Evolutionary conservation across 371 early-diverging fungal genomes (phyloP).

Genomic region (Sporodiniella umbellata): DNA sequence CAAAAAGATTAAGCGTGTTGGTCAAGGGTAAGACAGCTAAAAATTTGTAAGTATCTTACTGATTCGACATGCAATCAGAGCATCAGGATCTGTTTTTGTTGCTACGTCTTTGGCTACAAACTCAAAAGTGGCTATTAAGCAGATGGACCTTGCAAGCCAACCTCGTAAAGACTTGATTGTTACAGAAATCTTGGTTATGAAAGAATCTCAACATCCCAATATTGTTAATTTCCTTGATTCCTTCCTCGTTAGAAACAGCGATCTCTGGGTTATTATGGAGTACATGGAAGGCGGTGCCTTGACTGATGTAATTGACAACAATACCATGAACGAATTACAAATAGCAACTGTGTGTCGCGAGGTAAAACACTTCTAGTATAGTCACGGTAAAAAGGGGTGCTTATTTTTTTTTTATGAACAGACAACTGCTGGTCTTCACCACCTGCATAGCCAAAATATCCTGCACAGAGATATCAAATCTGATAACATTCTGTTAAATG

Average conservation of each 20-base stretch:
- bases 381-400: no score
- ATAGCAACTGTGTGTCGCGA: slow-evolving; percentile 90
- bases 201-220: slow-evolving; percentile 91
- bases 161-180: slow-evolving; percentile 94
- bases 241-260: slow-evolving; percentile 77
- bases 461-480: slow-evolving; percentile 98
- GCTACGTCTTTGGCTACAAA: slow-evolving; percentile 68
- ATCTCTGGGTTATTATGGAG: slow-evolving; percentile 98
- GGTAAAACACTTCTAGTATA: no score
- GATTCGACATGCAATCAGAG: no score
- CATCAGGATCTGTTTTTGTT: slow-evolving; percentile 94
- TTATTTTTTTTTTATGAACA: slow-evolving; percentile 8
- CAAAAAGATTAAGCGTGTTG: slow-evolving; percentile 88
- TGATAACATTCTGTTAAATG: slow-evolving; percentile 88
- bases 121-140: slow-evolving; percentile 92
- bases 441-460: slow-evolving; percentile 87
- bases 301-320: slow-evolving; percentile 94
- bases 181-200: slow-evolving; percentile 96
- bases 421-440: slow-evolving; percentile 85
- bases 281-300: slow-evolving; percentile 98
- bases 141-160: slow-evolving; percentile 93
- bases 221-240: slow-evolving; percentile 94
- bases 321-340: slow-evolving; percentile 84
- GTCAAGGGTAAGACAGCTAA: slow-evolving; percentile 77
- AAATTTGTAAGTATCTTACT: no score